Evolutionary conservation across 192 early-diverging fungal species (phyloP).

Genomic region (Paraglomus occultum): DNA sequence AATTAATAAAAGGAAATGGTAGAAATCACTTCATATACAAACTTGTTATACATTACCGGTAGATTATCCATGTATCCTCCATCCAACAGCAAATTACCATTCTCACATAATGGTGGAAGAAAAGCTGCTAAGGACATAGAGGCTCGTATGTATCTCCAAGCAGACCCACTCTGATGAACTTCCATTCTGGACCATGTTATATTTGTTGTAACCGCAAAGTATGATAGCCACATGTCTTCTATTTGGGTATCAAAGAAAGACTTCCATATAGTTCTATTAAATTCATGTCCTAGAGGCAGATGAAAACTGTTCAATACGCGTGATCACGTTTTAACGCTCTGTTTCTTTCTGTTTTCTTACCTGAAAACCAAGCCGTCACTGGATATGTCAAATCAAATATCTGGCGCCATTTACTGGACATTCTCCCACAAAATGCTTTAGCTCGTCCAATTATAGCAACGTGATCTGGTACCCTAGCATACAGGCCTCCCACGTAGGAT

Average conservation of each 20-base stretch:
- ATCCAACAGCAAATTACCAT: slow-evolving; percentile 96
- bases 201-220: slow-evolving; percentile 93
- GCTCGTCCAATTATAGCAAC: slow-evolving; percentile 85
- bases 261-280: slow-evolving; percentile 97
- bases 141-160: slow-evolving; percentile 97
- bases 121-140: slow-evolving; percentile 98
- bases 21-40: no score
- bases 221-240: slow-evolving; percentile 98
- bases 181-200: slow-evolving; percentile 95
- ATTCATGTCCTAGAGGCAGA: slow-evolving; percentile 68
- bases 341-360: slow-evolving; percentile 28
- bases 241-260: slow-evolving; percentile 90
- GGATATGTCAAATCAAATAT: slow-evolving; percentile 95
- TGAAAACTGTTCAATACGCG: neutral
- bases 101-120: slow-evolving; percentile 94
- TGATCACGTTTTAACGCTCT: no score
- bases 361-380: slow-evolving; percentile 85
- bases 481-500: slow-evolving; percentile 91
- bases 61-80: slow-evolving; percentile 98
- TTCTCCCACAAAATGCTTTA: slow-evolving; percentile 76
- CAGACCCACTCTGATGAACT: slow-evolving; percentile 85
- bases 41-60: slow-evolving; percentile 68
- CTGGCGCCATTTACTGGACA: slow-evolving; percentile 85
- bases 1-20: slow-evolving; percentile 26
- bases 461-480: slow-evolving; percentile 84